Evolutionary conservation across 78 protist genomes (phyloP), one percentile per base, ranked within the genome.

Genomic region (Mastigamoeba balamuthi): DNA sequence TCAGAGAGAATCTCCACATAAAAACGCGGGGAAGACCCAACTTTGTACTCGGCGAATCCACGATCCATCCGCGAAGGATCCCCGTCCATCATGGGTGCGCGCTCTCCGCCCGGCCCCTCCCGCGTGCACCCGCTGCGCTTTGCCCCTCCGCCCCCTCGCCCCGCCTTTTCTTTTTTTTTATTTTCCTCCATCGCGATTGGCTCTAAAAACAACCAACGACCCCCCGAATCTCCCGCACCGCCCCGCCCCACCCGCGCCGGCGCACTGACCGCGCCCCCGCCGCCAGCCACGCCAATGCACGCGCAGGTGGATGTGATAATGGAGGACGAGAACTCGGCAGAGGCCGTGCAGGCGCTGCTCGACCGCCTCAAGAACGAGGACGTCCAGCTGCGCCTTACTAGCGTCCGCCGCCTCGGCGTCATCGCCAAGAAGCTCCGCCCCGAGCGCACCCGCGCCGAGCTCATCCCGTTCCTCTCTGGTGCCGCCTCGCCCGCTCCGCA

Each of bases 301-400:
- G 27, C 7, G 7, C 6, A 42, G 7, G 52, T 9, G 52, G 27
- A 9, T 7, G 7, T 7, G 66, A 58, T 28, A 4, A 6, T 27
- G 66, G 27, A 27, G 66, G 66, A 23, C 29, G 75, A 78, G 8
- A 81, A 78, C 6, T 25, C 64, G 2, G 6, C 41, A 1, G 4
- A 69, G 29, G 93, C 96, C 42, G 89, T 92, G 36, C 88, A 79
- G 27, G 75, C 89, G 25, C 78, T 93, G 30, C 91, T 91, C 43
- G 96, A 95, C 65, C 95, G 93, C 69, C 87, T 95, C 23, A 88
- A 88, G 66, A 82, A 88, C 78, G 99, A 96, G 4, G 99, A 95
- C 74, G 69, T 88, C 2, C 97, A 92, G 44, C 68, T 87, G 36
- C 86, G 99, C 35, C 76, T 96, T 7, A 91, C 93, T 36, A 69